phyloP scores from a whole-genome alignment of 2,329 filamentous ascomycete genomes.

The Cordyceps javanica region DNA sequence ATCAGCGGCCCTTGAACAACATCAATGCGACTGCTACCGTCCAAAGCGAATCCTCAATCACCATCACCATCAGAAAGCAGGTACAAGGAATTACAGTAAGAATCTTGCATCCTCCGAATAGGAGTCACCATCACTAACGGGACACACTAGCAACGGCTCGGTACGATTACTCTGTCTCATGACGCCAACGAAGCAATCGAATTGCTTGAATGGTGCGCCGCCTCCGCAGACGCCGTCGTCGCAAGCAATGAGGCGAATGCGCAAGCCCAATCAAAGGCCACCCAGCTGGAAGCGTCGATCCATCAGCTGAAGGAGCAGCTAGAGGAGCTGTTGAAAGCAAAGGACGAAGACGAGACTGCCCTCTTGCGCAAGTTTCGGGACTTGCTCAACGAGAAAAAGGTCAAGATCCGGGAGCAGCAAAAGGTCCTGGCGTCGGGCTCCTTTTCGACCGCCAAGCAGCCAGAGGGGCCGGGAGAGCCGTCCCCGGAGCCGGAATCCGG shows the following conservation, averaged over 20 bases:
- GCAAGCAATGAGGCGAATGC: constrained; percentile 38
- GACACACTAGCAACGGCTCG: constrained; percentile 57
- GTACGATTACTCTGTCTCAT: constrained; percentile 51
- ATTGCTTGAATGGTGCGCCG: constrained; percentile 64
- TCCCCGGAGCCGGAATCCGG: constrained; percentile 18
- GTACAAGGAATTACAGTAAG: constrained; percentile 63
- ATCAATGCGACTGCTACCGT: constrained; percentile 57
- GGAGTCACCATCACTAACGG: not conserved
- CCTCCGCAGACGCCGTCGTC: constrained; percentile 44
- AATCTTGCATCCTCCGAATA: not conserved
- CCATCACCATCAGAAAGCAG: constrained; percentile 58
- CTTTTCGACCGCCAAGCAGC: constrained; percentile 24
- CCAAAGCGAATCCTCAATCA: constrained; percentile 44
- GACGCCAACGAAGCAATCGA: constrained; percentile 54
- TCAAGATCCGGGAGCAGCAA: constrained; percentile 71
- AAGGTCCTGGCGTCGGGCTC: constrained; percentile 47
- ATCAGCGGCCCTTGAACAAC: constrained; percentile 43
- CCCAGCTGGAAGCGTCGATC: constrained; percentile 49
- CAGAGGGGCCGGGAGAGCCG: constrained; percentile 16
- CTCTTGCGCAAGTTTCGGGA: constrained; percentile 64
- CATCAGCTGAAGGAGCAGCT: constrained; percentile 56
- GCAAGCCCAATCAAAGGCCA: constrained; percentile 34
- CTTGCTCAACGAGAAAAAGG: constrained; percentile 72
- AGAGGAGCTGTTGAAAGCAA: constrained; percentile 59
- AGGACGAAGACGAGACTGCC: constrained; percentile 59